Evolutionary conservation across 2,329 filamentous ascomycete species (phyloP).

Genomic region (Dactylonectria estremocensis): DNA sequence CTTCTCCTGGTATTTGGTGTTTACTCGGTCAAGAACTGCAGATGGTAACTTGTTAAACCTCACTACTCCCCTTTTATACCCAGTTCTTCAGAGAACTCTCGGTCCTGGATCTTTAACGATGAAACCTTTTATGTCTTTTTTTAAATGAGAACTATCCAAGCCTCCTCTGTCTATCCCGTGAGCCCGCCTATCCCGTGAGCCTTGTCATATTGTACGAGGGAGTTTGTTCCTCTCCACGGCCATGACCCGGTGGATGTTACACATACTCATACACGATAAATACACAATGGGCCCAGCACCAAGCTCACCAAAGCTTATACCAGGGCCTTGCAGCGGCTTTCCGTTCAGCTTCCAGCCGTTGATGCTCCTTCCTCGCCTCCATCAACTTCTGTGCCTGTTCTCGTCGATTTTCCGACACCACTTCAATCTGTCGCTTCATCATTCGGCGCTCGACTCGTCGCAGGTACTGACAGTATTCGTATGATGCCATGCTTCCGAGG

Average conservation of each 20-base stretch:
- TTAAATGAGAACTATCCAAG: conserved; percentile 2
- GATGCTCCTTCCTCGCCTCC: conserved; percentile 57
- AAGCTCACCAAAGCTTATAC: conserved; percentile 70
- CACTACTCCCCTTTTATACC: conserved; percentile 27
- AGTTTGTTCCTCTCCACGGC: conserved; percentile 27
- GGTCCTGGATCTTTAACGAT: conserved; percentile 7
- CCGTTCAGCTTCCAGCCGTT: conserved; percentile 51
- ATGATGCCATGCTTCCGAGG: conserved; percentile 77
- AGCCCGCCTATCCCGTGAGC: conserved; percentile 9
- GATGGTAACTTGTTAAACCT: conserved; percentile 13
- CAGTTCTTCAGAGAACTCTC: conserved; percentile 19
- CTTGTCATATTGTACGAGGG: conserved; percentile 27
- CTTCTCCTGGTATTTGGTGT: conserved; percentile 21
- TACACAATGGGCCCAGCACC: conserved; percentile 6
- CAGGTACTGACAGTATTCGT: conserved; percentile 87
- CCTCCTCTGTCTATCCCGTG: conserved; percentile 15
- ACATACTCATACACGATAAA: conserved; percentile 43
- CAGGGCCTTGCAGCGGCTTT: conserved; percentile 60
- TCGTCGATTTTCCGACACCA: conserved; percentile 66
- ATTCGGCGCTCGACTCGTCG: conserved; percentile 82
- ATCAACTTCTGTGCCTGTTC: conserved; percentile 62
- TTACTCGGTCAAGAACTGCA: conserved; percentile 15
- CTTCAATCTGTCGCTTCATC: conserved; percentile 88
- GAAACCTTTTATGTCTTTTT: conserved; percentile 10
- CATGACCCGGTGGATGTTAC: conserved; percentile 32